Evolutionary conservation across 306 rosid species (phyloP).

Genomic region (Rubus parviflorus): DNA sequence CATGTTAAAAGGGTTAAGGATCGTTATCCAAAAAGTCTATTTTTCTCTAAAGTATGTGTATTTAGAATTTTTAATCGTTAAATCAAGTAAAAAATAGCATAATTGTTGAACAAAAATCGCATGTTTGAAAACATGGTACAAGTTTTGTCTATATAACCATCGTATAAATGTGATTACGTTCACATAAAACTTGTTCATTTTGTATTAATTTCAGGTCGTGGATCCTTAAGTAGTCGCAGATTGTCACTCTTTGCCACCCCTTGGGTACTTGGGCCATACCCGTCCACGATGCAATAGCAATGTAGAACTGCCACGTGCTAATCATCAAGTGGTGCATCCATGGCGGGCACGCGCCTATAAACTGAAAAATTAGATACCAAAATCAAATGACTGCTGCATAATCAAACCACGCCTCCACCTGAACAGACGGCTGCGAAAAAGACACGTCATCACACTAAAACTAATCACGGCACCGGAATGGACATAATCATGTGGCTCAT

Average conservation of each 20-base stretch:
- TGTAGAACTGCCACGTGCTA: background rate
- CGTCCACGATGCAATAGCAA: background rate
- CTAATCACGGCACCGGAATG: slow-evolving; percentile 21
- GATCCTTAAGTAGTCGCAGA: background rate
- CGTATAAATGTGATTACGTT: too few species aligned
- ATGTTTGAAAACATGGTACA: background rate
- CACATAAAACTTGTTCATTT: background rate
- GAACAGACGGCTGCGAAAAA: background rate
- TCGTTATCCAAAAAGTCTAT: too few species aligned
- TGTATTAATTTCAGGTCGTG: background rate
- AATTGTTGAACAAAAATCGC: background rate
- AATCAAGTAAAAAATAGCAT: too few species aligned
- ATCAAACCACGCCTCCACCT: slow-evolving; percentile 29
- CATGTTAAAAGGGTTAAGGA: too few species aligned
- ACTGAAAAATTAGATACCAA: background rate
- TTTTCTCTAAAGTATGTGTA: too few species aligned
- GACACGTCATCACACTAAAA: slow-evolving; percentile 42
- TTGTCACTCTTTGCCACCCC: too few species aligned
- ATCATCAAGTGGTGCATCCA: background rate
- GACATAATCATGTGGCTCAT: background rate
- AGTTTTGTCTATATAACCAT: too few species aligned
- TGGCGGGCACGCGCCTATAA: slow-evolving; percentile 34
- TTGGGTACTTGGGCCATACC: background rate
- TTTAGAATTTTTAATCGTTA: too few species aligned
- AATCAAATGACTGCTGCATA: slow-evolving; percentile 11